Percentiles rank a stretch among this genome's conserved stretches.
Conservation (phyloP, 257 asterid genomes). For the Plantago ovata region DNA sequence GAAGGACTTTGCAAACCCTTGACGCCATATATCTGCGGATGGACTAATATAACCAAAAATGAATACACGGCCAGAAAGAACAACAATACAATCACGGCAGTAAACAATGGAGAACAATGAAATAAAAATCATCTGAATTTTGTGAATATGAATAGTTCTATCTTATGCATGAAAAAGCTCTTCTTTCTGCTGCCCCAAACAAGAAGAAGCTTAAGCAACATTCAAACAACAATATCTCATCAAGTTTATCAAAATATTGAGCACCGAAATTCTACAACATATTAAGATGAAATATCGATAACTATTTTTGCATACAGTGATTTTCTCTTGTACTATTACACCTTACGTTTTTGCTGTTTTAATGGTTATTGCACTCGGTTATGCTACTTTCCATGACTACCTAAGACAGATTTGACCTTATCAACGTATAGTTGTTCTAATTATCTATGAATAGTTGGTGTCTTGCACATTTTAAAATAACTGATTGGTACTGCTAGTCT, state of each 20-base stretch:
- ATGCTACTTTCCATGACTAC: too few species aligned
- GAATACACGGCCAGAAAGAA: conserved; percentile 23
- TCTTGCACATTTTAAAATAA: conserved; percentile 11
- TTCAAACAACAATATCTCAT: not conserved
- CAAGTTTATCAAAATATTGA: not conserved
- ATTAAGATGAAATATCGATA: too few species aligned
- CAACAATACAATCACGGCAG: conserved; percentile 2
- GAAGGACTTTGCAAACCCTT: conserved; percentile 53
- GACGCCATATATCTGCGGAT: conserved; percentile 78
- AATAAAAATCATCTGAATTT: not conserved
- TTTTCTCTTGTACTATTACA: too few species aligned
- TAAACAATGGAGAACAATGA: not conserved
- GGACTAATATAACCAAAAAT: conserved; percentile 56
- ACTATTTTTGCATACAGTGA: too few species aligned
- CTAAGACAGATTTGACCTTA: too few species aligned
- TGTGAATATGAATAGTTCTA: too few species aligned
- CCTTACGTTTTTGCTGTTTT: too few species aligned
- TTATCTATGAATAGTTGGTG: not conserved
- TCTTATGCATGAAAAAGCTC: too few species aligned
- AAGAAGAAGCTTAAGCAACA: too few species aligned
- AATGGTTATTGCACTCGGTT: too few species aligned
- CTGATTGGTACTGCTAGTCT: not conserved
- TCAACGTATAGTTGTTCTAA: not conserved
- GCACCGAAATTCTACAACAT: too few species aligned
- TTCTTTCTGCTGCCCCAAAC: too few species aligned